These are phyloP conservation scores for Tillandsia fasciculata DNA, from an alignment of 176 grass and related monocot genomes.

Conservation along the genomic window DNA sequence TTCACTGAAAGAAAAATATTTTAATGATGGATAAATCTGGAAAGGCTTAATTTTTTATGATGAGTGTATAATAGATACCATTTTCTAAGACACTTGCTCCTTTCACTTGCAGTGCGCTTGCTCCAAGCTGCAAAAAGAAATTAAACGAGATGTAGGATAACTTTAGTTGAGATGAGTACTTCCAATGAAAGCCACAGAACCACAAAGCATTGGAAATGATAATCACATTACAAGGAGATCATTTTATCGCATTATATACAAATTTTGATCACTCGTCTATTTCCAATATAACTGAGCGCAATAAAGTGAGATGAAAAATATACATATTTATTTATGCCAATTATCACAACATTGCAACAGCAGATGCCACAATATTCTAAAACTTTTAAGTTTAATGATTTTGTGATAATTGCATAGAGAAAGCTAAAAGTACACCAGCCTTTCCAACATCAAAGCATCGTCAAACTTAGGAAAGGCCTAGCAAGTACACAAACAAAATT, in stretches of 20 bases:
- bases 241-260: not conserved
- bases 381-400: too few relatives aligned
- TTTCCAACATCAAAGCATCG: too few relatives aligned
- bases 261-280: not conserved
- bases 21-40: not conserved
- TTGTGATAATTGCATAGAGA: too few relatives aligned
- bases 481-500: too few relatives aligned
- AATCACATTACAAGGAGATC: not conserved
- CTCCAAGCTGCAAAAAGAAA: conserved; percentile 72
- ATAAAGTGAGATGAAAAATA: not conserved
- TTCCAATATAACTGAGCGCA: not conserved
- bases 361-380: too few relatives aligned
- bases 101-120: conserved; percentile 77
- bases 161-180: not conserved
- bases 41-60: not conserved
- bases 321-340: too few relatives aligned
- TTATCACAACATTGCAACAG: too few relatives aligned
- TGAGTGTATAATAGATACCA: conserved; percentile 41
- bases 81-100: conserved; percentile 89
- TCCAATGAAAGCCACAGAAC: conserved; percentile 2
- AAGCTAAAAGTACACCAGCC: too few relatives aligned
- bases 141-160: conserved; percentile 8
- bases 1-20: not conserved
- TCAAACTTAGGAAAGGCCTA: too few relatives aligned
- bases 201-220: not conserved